phyloP scores from a whole-genome alignment of 179 eudicot genomes.

The Silene coronaria region DNA sequence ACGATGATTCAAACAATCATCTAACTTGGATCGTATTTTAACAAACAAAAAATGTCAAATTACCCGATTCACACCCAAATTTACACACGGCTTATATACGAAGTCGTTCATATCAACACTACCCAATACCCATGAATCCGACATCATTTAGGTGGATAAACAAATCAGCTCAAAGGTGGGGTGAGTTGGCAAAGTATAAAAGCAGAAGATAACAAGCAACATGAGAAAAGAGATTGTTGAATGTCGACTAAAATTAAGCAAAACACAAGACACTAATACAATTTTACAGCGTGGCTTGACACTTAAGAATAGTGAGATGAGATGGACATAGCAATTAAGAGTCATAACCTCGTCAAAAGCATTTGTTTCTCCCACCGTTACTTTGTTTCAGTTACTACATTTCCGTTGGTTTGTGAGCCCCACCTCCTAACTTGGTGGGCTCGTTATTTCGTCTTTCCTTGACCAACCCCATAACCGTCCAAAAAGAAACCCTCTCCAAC shows the following conservation, averaged over 20 bases:
- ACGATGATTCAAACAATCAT: too few relatives aligned
- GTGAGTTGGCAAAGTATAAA: not conserved
- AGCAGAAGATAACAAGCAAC: not conserved
- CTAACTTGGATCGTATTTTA: too few relatives aligned
- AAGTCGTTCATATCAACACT: too few relatives aligned
- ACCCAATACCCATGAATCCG: too few relatives aligned
- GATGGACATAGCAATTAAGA: slow-evolving; percentile 3
- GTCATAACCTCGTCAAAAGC: slow-evolving; percentile 12
- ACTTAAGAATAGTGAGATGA: not conserved
- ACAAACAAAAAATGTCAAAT: too few relatives aligned
- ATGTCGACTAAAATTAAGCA: not conserved
- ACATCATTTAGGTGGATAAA: too few relatives aligned
- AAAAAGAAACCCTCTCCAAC: slow-evolving; percentile 11
- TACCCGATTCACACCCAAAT: too few relatives aligned
- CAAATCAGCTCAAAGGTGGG: too few relatives aligned
- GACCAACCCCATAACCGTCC: slow-evolving; percentile 6
- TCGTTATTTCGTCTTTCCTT: not conserved
- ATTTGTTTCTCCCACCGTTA: slow-evolving; percentile 9
- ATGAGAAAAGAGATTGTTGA: not conserved
- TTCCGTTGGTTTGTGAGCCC: slow-evolving; percentile 16
- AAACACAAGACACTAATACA: not conserved
- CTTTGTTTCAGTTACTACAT: slow-evolving; percentile 14
- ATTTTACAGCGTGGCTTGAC: not conserved
- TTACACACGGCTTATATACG: too few relatives aligned
- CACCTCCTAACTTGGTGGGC: not conserved